Evolutionary conservation across 352 stramenopile species (phyloP), one percentile per base, ranked within the genome.

Genomic region (Hyaloperonospora brassicae): DNA sequence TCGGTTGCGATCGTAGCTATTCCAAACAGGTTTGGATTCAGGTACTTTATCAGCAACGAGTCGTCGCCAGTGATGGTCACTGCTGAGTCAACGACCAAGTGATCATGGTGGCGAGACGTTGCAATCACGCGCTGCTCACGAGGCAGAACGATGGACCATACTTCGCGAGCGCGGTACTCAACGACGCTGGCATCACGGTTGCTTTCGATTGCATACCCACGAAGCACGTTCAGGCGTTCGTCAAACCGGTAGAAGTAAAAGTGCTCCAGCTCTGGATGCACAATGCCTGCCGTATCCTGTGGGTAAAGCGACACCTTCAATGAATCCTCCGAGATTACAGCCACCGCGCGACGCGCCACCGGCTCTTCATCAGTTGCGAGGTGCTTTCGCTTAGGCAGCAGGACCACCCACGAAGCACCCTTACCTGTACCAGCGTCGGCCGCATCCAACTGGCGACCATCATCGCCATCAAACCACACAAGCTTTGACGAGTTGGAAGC

Each of bases 11-110:
- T 65, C 7, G 93, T 98, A 12, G 94, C 80, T 40, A 98, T 58
- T 1, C 91, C 88, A 40, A 95, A 87, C 47, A 98, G 72, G 63
- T 98, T 94, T 34, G 96, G 94, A 71, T 99, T 98, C 38, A 98
- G 61, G 69, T 98, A 99, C 72, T 98, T 98, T 47, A 98, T 72
- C 27, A 99, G 65, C 23, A 98, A 66, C 36, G 94, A 97, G 66
- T 98, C 93, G 65, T 99, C 96, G 47, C 96, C 96, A 2, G 79
- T 88, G 39, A 93, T 84, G 2, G 79, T 91, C 44, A 93, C 80
- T 0, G 79, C 71, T 23, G 79, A 90, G 55, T 91, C 80, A 8
- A 91, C 67, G 5, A 87, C 77, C 1, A 66, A 70, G 47, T 74
- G 64, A 14, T 89, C 77, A 31, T 80, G 73, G 55, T 84, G 73